Percentiles rank a stretch among this genome's conserved stretches.
These are phyloP conservation scores for Magnaporthiopsis incrustans DNA, from an alignment of 2,329 filamentous ascomycete species.

Conservation along the genomic window DNA sequence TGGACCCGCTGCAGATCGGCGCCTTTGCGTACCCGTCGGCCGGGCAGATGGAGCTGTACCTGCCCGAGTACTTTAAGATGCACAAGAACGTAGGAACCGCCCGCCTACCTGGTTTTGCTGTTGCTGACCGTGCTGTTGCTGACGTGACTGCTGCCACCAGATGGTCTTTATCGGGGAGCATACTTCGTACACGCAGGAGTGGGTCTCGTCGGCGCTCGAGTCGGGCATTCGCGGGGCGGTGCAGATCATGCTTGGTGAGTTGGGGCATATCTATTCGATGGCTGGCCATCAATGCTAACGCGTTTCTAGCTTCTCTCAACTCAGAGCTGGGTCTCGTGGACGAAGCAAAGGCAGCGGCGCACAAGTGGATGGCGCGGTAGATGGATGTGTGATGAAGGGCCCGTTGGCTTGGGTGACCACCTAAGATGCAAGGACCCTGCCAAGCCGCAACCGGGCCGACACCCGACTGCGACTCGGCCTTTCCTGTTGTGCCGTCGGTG, in stretches of 20 bases:
- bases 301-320: background rate
- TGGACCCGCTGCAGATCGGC: conserved; percentile 52
- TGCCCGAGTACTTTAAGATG: conserved; percentile 64
- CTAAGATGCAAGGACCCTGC: background rate
- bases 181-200: conserved; percentile 63
- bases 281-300: conserved; percentile 11
- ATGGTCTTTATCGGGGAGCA: conserved; percentile 65
- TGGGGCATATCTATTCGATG: background rate
- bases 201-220: conserved; percentile 61
- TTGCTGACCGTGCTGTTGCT: no score
- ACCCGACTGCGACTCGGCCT: background rate
- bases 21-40: conserved; percentile 53
- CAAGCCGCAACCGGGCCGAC: background rate
- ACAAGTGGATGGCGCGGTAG: conserved; percentile 64
- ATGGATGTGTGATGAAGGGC: conserved; percentile 33
- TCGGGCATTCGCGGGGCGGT: conserved; percentile 57
- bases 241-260: conserved; percentile 50
- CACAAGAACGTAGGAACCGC: conserved; percentile 44
- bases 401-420: no score
- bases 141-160: conserved; percentile 15
- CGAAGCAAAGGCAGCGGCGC: conserved; percentile 56
- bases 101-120: no score
- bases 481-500: background rate
- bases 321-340: conserved; percentile 56
- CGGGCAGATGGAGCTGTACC: conserved; percentile 60